Base-by-base conservation (phyloP, 2,329 filamentous ascomycete genomes). In the Mycocentrospora acerina region DNA sequence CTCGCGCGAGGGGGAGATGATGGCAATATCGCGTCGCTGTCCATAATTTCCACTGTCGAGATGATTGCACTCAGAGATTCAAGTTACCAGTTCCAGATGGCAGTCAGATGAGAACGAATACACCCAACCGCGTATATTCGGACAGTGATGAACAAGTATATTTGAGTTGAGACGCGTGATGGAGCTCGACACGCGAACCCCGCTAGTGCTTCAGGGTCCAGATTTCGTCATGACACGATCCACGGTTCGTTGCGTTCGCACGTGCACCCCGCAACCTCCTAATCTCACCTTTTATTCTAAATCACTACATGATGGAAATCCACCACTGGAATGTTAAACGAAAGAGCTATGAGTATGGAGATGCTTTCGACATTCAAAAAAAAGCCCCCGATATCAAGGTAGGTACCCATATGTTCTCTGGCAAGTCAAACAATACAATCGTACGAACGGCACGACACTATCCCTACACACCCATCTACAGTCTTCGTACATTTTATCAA, bases 1-100 rank as follows among this genome's bases (percentile, higher is more conserved):
- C 44, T 49, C 45, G 50, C 52, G 48, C 43, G 50, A 16, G 51
- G 54, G 13, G 53, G 53, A 14, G 59, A 56, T 12, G 58, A 53
- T 9, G 51, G 49, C 13, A 41, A 52, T n/a, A 53, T 40, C 24
- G 41, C 39, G 37, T 60, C 52, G 29, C 32, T 34, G 12, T 61
- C 53, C 59, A 62, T 62, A 29, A 25, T 37, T 33, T 22, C 9
- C 19, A 22, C n/a, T 6, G 19, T 22, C 5, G 19, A 22, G 9
- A 22, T 22, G n/a, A n/a, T 19, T 34, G 29, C 4, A 32, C 14
- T 10, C 16, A 12, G 14, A 42, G 24, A 30, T 22, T 31, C n/a
- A 10, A 7, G n/a, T n/a, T n/a, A n/a, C n/a, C n/a, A n/a, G n/a
- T n/a, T n/a, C n/a, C n/a, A n/a, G n/a, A n/a, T n/a, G n/a, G n/a